Evolutionary conservation across 179 eudicot genomes (phyloP), one percentile per base, ranked within the genome.

Genomic region (Drosera spatulata): DNA sequence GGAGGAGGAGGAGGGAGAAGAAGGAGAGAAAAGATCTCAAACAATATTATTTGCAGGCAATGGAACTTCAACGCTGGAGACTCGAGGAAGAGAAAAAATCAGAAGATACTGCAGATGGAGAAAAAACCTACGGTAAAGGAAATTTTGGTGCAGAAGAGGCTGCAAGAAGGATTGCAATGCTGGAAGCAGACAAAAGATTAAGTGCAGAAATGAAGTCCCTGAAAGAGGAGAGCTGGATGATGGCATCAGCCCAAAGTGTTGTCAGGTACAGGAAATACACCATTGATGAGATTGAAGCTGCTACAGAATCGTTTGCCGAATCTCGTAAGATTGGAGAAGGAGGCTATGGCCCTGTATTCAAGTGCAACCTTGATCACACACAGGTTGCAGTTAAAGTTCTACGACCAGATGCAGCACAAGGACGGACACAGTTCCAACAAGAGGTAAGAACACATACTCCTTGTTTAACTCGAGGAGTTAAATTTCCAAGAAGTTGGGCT

Each of bases 341-440:
- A 46, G 82, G 82, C n/a, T 78, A 78, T 61, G 82, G 82, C 39
- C 82, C 82, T 4, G 82, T 78, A 43, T 78, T 71, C 61, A 69
- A 71, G 70, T 78, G 82, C 62, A 39, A 71, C 52, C 79, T 78
- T 62, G 82, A 78, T 68, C 82, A 78, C 69, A 78, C 82, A 62
- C 69, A 57, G 56, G 82, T 75, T 58, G 82, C 82, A 13, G 77
- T 78, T n/a, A 78, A 78, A 55, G 79, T 78, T 55, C 58, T 78
- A 54, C 74, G 82, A 8, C 75, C 82, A 11, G 82, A 78, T 69
- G 82, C 82, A 15, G 79, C 76, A 39, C 82, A 78, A 71, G 82
- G 82, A 47, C 75, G 69, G 59, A 48, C 66, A 3, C 82, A 78
- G 61, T 78, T 78, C 58, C 79, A 74, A 9, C 79, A 75, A 60